phyloP scores from a whole-genome alignment of 2,329 filamentous ascomycete genomes.

The Geosmithia putterillii region DNA sequence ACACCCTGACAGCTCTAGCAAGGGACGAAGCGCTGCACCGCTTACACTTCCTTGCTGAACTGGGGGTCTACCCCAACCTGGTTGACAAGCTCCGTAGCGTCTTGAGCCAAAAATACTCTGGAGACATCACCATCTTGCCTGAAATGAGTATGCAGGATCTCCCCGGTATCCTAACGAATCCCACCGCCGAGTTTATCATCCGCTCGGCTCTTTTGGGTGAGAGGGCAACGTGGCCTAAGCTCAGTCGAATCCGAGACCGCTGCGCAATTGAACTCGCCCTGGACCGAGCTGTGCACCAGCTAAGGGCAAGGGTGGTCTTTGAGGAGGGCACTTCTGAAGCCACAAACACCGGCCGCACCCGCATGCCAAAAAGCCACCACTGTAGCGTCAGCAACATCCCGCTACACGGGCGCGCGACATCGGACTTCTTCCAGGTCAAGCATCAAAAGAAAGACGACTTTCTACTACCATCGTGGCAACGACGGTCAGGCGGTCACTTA shows the following conservation, averaged over 20 bases:
- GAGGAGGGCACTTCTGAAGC: background rate
- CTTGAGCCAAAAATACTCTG: slow-evolving; percentile 81
- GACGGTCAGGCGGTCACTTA: slow-evolving; percentile 37
- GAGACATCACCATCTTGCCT: slow-evolving; percentile 88
- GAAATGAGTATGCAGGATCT: slow-evolving; percentile 65
- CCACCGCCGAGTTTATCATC: slow-evolving; percentile 76
- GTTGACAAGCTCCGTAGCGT: slow-evolving; percentile 70
- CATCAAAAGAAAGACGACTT: slow-evolving; percentile 7
- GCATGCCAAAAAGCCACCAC: slow-evolving; percentile 13
- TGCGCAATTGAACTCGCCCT: slow-evolving; percentile 82
- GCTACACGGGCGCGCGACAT: slow-evolving; percentile 4
- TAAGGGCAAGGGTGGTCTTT: slow-evolving; percentile 58
- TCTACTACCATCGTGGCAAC: slow-evolving; percentile 21
- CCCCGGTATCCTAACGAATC: slow-evolving; percentile 69
- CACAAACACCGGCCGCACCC: slow-evolving; percentile 34
- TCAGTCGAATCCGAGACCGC: slow-evolving; percentile 74
- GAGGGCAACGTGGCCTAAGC: slow-evolving; percentile 81
- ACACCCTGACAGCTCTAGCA: slow-evolving; percentile 57
- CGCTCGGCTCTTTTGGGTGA: slow-evolving; percentile 68
- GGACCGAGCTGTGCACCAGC: slow-evolving; percentile 58
- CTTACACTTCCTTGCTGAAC: slow-evolving; percentile 66
- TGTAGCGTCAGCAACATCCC: slow-evolving; percentile 12
- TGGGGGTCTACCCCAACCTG: slow-evolving; percentile 68
- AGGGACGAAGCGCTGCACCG: slow-evolving; percentile 72
- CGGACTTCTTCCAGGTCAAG: slow-evolving; percentile 6